These are phyloP conservation scores for Sisymbrium irio DNA, from an alignment of 345 rosid species.

Conservation along the genomic window DNA sequence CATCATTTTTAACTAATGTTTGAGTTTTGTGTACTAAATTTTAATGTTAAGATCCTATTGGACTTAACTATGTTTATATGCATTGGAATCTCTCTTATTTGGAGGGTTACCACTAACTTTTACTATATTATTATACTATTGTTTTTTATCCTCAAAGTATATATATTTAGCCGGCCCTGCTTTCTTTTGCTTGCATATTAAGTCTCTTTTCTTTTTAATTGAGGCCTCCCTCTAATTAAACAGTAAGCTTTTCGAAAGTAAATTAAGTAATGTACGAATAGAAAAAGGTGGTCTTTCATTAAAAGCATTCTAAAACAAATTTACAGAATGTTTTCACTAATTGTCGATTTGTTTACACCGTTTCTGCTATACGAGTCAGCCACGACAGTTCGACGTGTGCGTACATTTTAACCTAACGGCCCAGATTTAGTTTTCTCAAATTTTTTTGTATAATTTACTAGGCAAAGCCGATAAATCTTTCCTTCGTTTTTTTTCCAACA, in stretches of 20 bases:
- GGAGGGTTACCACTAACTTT: slow-evolving; percentile 6
- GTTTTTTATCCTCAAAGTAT: background rate
- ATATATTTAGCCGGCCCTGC: background rate
- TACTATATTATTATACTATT: background rate
- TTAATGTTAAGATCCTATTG: background rate
- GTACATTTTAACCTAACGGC: too few relatives aligned
- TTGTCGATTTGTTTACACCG: background rate
- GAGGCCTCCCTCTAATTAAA: slow-evolving; percentile 14
- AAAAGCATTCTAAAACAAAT: background rate
- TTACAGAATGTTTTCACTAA: background rate
- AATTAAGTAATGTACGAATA: background rate
- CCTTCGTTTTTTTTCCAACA: too few relatives aligned
- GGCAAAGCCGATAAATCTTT: too few relatives aligned
- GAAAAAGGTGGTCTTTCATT: background rate
- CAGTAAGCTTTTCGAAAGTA: background rate
- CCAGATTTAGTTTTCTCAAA: too few relatives aligned
- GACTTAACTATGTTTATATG: slow-evolving; percentile 3
- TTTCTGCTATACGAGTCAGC: too few relatives aligned
- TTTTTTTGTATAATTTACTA: too few relatives aligned
- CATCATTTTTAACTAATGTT: slow-evolving; percentile 7
- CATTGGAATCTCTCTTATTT: background rate
- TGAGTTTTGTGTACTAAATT: background rate
- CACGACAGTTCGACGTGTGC: too few relatives aligned
- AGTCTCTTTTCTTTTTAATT: background rate
- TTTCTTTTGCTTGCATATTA: background rate